These are phyloP conservation scores for Phalaenopsis aphrodite DNA, from an alignment of 106 monocot genomes.

Conservation along the genomic window DNA sequence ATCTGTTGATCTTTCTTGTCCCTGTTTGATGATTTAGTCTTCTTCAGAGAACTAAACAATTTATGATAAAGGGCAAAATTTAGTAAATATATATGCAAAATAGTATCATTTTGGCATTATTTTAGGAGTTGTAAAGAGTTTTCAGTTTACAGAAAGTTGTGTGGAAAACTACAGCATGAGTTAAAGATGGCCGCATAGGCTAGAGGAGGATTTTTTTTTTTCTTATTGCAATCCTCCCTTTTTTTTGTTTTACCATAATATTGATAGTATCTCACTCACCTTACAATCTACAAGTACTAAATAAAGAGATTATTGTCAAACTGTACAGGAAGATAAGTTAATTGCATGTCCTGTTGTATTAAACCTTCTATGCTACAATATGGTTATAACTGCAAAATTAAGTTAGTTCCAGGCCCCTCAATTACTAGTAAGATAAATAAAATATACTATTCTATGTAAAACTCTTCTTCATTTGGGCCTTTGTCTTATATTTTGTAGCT, in stretches of 20 bases:
- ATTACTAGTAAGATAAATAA: too few species aligned
- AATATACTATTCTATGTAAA: too few species aligned
- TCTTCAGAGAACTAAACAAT: not conserved
- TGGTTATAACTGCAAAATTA: too few species aligned
- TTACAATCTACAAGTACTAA: not conserved
- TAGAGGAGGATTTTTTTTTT: too few species aligned
- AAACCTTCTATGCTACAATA: too few species aligned
- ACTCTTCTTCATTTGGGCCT: too few species aligned
- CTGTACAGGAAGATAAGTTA: not conserved
- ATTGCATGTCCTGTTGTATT: not conserved
- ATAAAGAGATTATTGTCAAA: not conserved
- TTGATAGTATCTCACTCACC: not conserved
- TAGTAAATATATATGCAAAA: not conserved
- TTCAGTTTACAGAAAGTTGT: not conserved
- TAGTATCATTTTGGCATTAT: not conserved
- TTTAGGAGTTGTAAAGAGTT: not conserved
- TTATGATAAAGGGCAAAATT: not conserved
- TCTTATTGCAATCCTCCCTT: too few species aligned
- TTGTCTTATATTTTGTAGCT: too few species aligned
- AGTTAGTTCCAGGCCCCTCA: too few species aligned
- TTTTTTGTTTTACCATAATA: too few species aligned
- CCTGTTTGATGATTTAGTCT: not conserved
- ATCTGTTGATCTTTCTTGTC: not conserved
- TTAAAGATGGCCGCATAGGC: too few species aligned
- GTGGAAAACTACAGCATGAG: too few species aligned